Evolutionary conservation across 495 filamentous ascomycete species (phyloP), one percentile per base, ranked within the genome.

Genomic region (Aspergillus sparsus): DNA sequence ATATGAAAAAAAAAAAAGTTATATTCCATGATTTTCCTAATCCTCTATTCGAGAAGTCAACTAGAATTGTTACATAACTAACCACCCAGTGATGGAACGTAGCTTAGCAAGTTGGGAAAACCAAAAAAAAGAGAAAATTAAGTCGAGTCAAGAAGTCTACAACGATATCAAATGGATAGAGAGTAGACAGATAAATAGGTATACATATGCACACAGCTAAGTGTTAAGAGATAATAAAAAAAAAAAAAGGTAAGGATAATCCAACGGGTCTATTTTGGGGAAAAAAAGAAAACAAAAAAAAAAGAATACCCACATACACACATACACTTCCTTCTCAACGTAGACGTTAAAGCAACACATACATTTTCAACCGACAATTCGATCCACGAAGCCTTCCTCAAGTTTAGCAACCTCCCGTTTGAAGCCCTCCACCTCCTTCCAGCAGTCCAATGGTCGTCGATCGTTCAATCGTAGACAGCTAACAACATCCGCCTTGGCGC

Each of bases 381-480:
- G 89, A 66, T 93, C 87, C 45, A 98, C 87, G 83, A 95, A 98
- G 16, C 80, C 82, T 72, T 84, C 87, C 80, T 98, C 93, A 74
- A 97, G 69, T 70, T 78, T 82, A 50, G 90, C 83, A 33, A 97
- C 92, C 79, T 95, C 91, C 65, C 81, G 81, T 82, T 89, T 94
- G 67, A 98, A 98, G 33, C 77, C 80, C 74, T 91, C 89, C 16
- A 98, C 93, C 82, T 98, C 95, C 73, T 85, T 82, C 88, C 91
- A 98, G 82, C 94, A 98, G 80, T 98, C 87, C 71, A 98, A 74
- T 70, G 94, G 95, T 74, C 92, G 82, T 53, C 92, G 79, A 68
- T 98, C 93, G 77, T 97, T 89, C 68, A 86, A 80, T 63, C 88
- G 77, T 79, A 98, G 78, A 73, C 94, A 98, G 49, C 83, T 81